These are phyloP conservation scores for Monosporascus sp. DNA, from an alignment of 2,329 filamentous ascomycete species.

Conservation along the genomic window DNA sequence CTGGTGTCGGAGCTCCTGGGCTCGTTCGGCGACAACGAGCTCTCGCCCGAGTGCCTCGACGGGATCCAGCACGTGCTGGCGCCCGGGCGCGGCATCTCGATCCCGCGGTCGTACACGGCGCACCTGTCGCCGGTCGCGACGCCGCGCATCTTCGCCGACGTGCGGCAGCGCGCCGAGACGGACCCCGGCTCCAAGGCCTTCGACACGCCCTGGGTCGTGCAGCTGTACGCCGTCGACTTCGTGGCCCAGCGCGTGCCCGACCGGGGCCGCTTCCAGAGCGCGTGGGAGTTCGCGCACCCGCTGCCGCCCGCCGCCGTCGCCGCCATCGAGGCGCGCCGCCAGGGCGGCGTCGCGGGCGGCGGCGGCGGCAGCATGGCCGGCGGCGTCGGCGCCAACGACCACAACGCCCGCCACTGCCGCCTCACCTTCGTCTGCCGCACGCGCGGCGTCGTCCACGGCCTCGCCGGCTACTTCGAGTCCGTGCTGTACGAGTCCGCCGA, in stretches of 20 bases:
- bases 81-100: constrained; percentile 78
- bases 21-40: constrained; percentile 94
- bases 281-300: constrained; percentile 78
- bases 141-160: constrained; percentile 78
- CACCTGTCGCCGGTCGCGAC: constrained; percentile 89
- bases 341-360: constrained; percentile 59
- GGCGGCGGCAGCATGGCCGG: constrained; percentile 70
- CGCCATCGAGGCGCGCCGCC: constrained; percentile 49
- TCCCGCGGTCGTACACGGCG: constrained; percentile 88
- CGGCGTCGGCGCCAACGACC: constrained; percentile 79
- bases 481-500: constrained; percentile 68
- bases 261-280: constrained; percentile 62
- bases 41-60: constrained; percentile 93
- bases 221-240: constrained; percentile 84
- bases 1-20: constrained; percentile 90
- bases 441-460: constrained; percentile 79
- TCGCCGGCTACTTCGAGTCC: constrained; percentile 94
- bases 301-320: constrained; percentile 55
- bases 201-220: constrained; percentile 91
- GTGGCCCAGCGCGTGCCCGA: constrained; percentile 61
- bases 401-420: constrained; percentile 78
- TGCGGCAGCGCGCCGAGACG: constrained; percentile 52
- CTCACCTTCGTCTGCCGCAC: constrained; percentile 73
- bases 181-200: constrained; percentile 64
- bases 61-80: constrained; percentile 88